phyloP scores from a whole-genome alignment of 106 monocot species.

The Dendrobium nobile region DNA sequence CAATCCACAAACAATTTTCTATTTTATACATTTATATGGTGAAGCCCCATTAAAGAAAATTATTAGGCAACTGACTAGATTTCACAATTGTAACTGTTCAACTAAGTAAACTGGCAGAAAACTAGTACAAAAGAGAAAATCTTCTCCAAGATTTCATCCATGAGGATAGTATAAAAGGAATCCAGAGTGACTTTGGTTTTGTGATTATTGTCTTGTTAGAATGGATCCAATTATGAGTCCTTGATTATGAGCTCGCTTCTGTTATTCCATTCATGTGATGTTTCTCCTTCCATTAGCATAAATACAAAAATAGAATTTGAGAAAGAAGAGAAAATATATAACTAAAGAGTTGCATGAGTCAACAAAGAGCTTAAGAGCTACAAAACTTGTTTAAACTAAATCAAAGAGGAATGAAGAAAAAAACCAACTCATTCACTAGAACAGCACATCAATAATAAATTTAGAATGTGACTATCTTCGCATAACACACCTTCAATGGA shows the following conservation, averaged over 20 bases:
- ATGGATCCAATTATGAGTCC: not conserved
- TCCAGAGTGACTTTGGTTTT: not conserved
- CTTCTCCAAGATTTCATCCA: constrained; percentile 72
- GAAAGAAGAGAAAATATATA: not conserved
- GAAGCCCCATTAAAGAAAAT: constrained; percentile 67
- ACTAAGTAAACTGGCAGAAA: constrained; percentile 27
- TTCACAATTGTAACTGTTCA: constrained; percentile 51
- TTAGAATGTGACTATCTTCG: not conserved
- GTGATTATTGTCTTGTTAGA: not conserved
- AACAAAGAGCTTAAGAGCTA: not conserved
- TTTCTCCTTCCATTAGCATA: not conserved
- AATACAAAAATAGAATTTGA: not conserved
- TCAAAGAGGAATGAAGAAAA: not conserved
- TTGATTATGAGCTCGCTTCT: too few species aligned
- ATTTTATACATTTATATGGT: constrained; percentile 59
- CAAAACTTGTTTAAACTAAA: too few species aligned
- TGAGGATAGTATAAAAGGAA: constrained; percentile 58
- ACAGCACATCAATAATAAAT: not conserved
- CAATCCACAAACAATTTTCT: constrained; percentile 32
- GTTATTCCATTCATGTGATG: not conserved
- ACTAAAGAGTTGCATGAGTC: not conserved
- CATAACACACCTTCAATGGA: too few species aligned
- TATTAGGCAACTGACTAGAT: constrained; percentile 53
- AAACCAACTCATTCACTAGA: not conserved
- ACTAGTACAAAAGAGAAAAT: constrained; percentile 69